Base-by-base conservation (phyloP, 2,329 filamentous ascomycete species). In the Epicoccum sorghinum region DNA sequence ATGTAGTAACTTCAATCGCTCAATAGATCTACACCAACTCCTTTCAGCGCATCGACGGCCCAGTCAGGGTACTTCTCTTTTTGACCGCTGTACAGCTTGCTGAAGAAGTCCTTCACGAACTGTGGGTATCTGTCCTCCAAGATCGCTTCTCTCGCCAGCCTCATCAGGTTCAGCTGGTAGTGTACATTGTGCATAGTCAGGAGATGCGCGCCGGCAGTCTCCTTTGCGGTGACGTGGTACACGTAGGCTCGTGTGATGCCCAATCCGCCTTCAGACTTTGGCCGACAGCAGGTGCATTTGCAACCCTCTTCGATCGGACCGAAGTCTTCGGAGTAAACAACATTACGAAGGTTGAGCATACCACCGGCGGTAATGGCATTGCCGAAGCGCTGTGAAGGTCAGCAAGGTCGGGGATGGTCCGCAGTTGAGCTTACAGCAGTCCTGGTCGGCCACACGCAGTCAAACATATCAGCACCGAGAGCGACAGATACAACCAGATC, bases 381-480 rank as follows among this genome's bases (percentile, higher is more conserved):
- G 55, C 96, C 95, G 70, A 99, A 99, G 30, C 95, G 87, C 71
- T 86, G 51, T 9, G 7, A 7, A 10, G 30, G 32, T 52, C 52
- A 59, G 56, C 23, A 38, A 4, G 36, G 38, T 18, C 56, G 27
- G 29, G 32, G 39, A 41, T 36, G 4, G 0, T 22, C 33, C 32
- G 24, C 27, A 36, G 6, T 8, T 40, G 33, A 38, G 32, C 81
- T 71, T 77, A 86, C 83, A 7, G 95, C 95, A 32, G 95, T 99
- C 48, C 95, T 83, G 4, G 95, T 98, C 1, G 95, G 96, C 95
- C 95, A 99, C 6, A 99, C 95, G 71, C 96, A 99, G 77, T 99
- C 95, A 72, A 99, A 99, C 95, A 99, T 99, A 77, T 99, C 95
- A 43, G 95, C 95, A 3, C 95, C 95, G 0, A 99, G 82, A 1